Base-by-base conservation (phyloP, 2,329 filamentous ascomycete genomes). In the Clonostachys chloroleuca region DNA sequence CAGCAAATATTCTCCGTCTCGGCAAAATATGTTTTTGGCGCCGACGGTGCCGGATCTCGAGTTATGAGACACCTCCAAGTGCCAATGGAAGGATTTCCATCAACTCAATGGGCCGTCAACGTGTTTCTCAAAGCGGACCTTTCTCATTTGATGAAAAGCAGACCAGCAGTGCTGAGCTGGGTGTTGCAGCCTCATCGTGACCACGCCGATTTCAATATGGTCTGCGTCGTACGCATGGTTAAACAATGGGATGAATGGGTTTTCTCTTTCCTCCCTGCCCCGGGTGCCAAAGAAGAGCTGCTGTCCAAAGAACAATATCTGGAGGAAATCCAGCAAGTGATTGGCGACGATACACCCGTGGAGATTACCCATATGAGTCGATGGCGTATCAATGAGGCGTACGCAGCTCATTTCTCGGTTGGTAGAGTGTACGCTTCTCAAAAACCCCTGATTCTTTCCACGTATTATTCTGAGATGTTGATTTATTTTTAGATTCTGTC, bases 211-310 rank as follows among this genome's bases (percentile, higher is more conserved):
- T 83, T 75, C 61, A 77, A 68, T 0, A 78, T 74, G 71, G 63
- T 65, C 30, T 62, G 59, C 5, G 60, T 80, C 51, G 66, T 74
- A 3, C 67, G 81, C 18, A 84, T 85, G 80, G 78, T 85, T 5
- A 80, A 77, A 62, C 74, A 80, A 0, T 85, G 81, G 81, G 58
- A 75, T 52, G 77, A 85, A 64, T 86, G 80, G 80, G 69, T 80
- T 64, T 77, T 78, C 41, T 77, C 80, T 47, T 58, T 81, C n/a
- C 63, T 83, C 8, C 24, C n/a, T 4, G 72, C 76, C 0, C 57
- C 57, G 9, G 67, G 65, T 0, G 66, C 65, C 5, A 56, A 59
- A 17, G 62, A 70, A 44, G 52, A 66, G 12, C 59, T 57, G 1
- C 55, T 57, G 49, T 63, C 65, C 1, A 51, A 67, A 2, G 74